Base-by-base conservation (phyloP, 257 asterid genomes). In the Solanum acaule region DNA sequence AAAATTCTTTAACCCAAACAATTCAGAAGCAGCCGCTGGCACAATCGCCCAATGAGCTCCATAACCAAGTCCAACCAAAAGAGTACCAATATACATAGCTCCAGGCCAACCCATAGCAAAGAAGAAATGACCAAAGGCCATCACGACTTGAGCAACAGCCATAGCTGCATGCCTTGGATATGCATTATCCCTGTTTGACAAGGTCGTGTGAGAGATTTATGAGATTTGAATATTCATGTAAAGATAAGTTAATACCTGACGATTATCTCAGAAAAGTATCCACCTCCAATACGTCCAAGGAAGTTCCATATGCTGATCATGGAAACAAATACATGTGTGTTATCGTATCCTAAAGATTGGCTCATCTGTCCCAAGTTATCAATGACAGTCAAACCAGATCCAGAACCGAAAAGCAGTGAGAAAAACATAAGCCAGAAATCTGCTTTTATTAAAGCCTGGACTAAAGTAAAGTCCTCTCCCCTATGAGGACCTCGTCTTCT, bases 1-100 rank as follows among this genome's bases (percentile, higher is more conserved):
- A 38, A 95, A 96, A 61, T 95, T 96, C 88, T 92, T 96, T 90
- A 96, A 84, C 87, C 98, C 99, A 87, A 95, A 96, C 63, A 95
- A 85, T 91, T 96, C 99, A 0, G 99, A 96, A 38, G 97, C 96
- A n/a, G 98, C 92, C 78, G 98, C 98, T 0, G 98, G 99, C 46
- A 96, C 95, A 23, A 96, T 95, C 0, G 99, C 98, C 99, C 99
- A 96, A 90, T 96, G 98, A 20, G 99, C 98, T 23, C 98, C 99
- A 56, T 96, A 96, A 59, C 98, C 99, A 42, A 96, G 95, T 84
- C 99, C 99, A 3, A 95, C 98, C 42, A 96, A 92, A 87, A 96
- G 98, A 5, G 99, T 96, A 79, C 96, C 98, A 1, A 95, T 56
- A 91, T 96, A 94, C 97, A 96, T 92, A 27, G 93, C 93, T 67